phyloP scores from a whole-genome alignment of 2,329 filamentous ascomycete genomes.

The Dactylellina haptotyla region DNA sequence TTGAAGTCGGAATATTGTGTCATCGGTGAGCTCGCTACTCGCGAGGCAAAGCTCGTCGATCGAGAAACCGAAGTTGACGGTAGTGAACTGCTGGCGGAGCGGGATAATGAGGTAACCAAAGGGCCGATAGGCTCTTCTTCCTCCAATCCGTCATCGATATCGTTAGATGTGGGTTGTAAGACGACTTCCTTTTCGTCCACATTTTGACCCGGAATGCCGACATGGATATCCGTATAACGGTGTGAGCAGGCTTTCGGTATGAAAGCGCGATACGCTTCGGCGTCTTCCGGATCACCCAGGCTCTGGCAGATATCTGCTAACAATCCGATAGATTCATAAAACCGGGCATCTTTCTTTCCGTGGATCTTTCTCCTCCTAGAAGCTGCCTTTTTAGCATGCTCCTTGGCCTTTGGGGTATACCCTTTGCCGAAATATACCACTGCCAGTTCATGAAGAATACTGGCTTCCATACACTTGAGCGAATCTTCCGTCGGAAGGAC shows the following conservation, averaged over 20 bases:
- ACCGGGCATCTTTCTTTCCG: constrained; percentile 36
- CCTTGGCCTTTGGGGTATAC: constrained; percentile 5
- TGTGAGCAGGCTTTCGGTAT: constrained; percentile 17
- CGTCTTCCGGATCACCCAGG: constrained; percentile 33
- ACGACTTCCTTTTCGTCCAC: constrained; percentile 46
- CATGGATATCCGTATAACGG: constrained; percentile 29
- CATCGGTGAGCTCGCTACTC: constrained; percentile 10
- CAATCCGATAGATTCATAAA: constrained; percentile 34
- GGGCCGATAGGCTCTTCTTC: not conserved
- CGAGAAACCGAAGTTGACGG: constrained; percentile 23
- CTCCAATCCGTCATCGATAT: constrained; percentile 6
- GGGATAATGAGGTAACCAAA: not conserved
- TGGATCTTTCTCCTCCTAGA: constrained; percentile 33
- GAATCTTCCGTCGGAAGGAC: constrained; percentile 15
- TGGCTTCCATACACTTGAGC: constrained; percentile 36
- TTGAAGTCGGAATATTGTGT: constrained; percentile 26
- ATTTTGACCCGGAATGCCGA: not conserved
- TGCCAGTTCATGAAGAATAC: constrained; percentile 42
- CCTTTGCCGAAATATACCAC: constrained; percentile 45
- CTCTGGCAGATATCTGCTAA: constrained; percentile 45
- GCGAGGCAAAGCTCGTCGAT: constrained; percentile 22
- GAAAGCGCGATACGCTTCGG: constrained; percentile 40
- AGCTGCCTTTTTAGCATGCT: constrained; percentile 30
- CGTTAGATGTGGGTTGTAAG: not conserved
- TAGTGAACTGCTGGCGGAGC: constrained; percentile 18